Base-by-base conservation (phyloP, 441 rosid genomes). In the Melianthus villosus region DNA sequence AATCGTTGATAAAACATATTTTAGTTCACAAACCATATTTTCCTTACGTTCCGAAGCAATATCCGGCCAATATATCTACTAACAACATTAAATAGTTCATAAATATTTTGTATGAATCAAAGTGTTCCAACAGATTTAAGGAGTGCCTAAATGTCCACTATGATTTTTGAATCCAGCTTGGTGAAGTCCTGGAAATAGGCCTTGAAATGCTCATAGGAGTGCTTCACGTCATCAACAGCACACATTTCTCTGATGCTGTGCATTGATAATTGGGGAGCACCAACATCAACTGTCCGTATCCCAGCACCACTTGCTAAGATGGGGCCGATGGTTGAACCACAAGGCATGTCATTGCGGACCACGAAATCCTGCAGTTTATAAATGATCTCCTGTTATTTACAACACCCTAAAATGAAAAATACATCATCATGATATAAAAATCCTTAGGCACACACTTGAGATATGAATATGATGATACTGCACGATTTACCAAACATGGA, bases 221-320 rank as follows among this genome's bases (percentile, higher is more conserved):
- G 68, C 54, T 67, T 57, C 46, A 91, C 77, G 15, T 91, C 98
- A 44, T 85, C 94, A 0, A 74, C 79, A 0, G 84, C 93, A 55
- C 96, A 91, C 96, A 85, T 79, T 57, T 91, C 98, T 27, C 96
- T 66, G 44, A 85, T 85, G 57, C 98, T 85, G 62, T 91, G 96
- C 98, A 91, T 85, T 0, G 96, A 85, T 37, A 85, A 65, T 46
- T 85, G 96, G 0, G 96, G 96, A 17, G 96, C 94, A 19, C 96
- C 98, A 0, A 91, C 89, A 50, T 85, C 98, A 25, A 91, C 94
- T 0, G 98, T 79, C 6, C 96, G 84, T 59, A 91, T 82, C 43
- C 98, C 96, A 25, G 79, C 79, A 8, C 93, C 86, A 40, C 98
- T 85, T 11, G 96, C 93, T 28, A 91, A 53, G 50, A 91, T 91